Percentiles rank a stretch among this genome's conserved stretches.
Evolutionary conservation across 78 protist genomes (phyloP).

Genomic region (Dictyostelium brefeldianum): DNA sequence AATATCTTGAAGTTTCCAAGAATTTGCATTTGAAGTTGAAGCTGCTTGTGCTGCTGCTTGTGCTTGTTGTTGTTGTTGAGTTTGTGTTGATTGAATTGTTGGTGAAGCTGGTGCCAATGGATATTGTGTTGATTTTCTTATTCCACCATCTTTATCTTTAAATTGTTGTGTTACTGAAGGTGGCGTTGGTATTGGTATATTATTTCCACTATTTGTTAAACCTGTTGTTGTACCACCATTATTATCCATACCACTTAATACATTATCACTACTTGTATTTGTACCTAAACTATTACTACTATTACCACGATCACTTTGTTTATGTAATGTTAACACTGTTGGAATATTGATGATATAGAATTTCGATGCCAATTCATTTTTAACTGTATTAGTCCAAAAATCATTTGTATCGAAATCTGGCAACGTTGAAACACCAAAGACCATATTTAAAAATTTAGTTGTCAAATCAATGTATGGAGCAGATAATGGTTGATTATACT

Average conservation of each 20-base stretch:
- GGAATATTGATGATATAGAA: slow-evolving; percentile 59
- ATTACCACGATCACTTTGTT: background rate
- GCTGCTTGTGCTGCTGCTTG: background rate
- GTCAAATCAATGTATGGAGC: slow-evolving; percentile 76
- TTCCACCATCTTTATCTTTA: background rate
- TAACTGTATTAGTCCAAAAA: slow-evolving; percentile 53
- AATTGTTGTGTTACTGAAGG: background rate
- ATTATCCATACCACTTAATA: background rate
- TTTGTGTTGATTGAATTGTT: slow-evolving; percentile 3
- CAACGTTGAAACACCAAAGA: slow-evolving; percentile 16
- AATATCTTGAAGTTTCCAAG: slow-evolving; percentile 65
- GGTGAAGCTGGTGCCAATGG: slow-evolving; percentile 21
- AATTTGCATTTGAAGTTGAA: background rate
- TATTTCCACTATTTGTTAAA: background rate
- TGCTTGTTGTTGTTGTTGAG: slow-evolving; percentile 23
- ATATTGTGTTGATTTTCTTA: slow-evolving; percentile 9
- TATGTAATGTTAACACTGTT: background rate
- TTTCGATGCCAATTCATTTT: slow-evolving; percentile 56
- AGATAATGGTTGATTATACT: slow-evolving; percentile 53
- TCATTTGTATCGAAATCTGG: slow-evolving; percentile 61
- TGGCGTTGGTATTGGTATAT: background rate
- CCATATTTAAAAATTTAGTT: slow-evolving; percentile 77
- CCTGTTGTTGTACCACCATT: background rate
- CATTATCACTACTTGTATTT: slow-evolving; percentile 25
- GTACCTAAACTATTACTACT: background rate